Evolutionary conservation across 2,329 filamentous ascomycete genomes (phyloP).

Genomic region (Aspergillus pseudoterreus): DNA sequence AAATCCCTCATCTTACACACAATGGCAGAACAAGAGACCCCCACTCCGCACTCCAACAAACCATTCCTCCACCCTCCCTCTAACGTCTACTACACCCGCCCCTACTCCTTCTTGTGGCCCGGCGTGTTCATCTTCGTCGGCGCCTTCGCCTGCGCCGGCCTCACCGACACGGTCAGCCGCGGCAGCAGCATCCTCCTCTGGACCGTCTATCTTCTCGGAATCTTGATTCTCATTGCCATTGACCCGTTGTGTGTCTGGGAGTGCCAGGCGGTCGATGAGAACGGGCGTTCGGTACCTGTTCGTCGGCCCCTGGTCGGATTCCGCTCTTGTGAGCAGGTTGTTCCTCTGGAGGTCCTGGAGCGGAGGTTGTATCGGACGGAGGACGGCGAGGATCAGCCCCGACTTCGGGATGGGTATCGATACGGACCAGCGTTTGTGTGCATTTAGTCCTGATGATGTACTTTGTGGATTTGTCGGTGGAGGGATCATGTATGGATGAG

Average conservation of each 20-base stretch:
- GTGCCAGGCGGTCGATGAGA: background rate
- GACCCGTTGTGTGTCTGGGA: background rate
- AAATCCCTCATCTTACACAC: no score
- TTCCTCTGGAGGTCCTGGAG: background rate
- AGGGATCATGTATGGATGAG: no score
- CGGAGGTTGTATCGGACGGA: background rate
- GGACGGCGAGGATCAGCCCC: background rate
- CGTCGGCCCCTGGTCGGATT: background rate
- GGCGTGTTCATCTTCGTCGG: background rate
- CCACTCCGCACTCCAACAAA: no score
- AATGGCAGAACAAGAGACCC: background rate
- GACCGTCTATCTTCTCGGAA: background rate
- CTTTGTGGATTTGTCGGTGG: no score
- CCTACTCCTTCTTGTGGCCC: background rate
- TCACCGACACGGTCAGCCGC: background rate
- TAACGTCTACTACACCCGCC: background rate
- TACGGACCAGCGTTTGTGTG: background rate
- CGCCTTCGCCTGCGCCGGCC: background rate
- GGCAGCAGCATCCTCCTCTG: constrained; percentile 1
- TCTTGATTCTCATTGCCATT: background rate
- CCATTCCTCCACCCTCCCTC: no score
- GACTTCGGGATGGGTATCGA: background rate
- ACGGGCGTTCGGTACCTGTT: background rate
- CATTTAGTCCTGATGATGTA: background rate
- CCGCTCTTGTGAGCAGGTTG: background rate